Conservation (phyloP, 1,284 basidiomycete genomes). For the Cryptococcus hybrid region DNA sequence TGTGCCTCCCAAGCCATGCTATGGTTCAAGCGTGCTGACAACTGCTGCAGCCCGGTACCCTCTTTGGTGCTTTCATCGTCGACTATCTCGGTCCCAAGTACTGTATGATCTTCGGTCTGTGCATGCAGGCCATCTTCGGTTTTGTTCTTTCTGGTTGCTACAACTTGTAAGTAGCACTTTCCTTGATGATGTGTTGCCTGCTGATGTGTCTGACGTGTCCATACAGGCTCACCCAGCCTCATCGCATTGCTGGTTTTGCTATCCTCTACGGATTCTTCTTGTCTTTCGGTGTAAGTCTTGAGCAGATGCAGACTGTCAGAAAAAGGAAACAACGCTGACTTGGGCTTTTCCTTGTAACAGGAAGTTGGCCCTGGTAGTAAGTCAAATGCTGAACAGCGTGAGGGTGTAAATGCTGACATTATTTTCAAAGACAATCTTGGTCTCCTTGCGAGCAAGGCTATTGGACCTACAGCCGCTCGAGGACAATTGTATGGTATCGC, state of each 20-base stretch:
- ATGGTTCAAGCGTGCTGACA: constrained; percentile 51
- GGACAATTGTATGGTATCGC: constrained; percentile 82
- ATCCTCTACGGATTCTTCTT: constrained; percentile 89
- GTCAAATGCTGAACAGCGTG: background rate
- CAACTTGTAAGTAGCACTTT: constrained; percentile 47
- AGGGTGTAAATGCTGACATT: background rate
- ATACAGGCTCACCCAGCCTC: constrained; percentile 40
- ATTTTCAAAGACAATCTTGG: constrained; percentile 63
- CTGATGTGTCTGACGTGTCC: no score
- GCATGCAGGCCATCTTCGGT: constrained; percentile 71
- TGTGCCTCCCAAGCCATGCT: constrained; percentile 67
- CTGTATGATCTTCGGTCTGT: constrained; percentile 71
- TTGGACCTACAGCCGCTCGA: constrained; percentile 75
- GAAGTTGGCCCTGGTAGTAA: constrained; percentile 29
- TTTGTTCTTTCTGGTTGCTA: constrained; percentile 86
- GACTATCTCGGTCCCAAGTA: constrained; percentile 51
- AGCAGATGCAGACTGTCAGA: no score
- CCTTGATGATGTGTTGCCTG: background rate
- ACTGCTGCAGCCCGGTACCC: constrained; percentile 24
- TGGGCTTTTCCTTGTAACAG: background rate
- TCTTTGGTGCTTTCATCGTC: constrained; percentile 34
- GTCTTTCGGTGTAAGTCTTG: constrained; percentile 61
- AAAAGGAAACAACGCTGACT: no score
- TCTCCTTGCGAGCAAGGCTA: constrained; percentile 72
- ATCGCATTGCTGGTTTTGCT: constrained; percentile 73